Percentiles rank a stretch among this genome's conserved stretches.
phyloP scores from a whole-genome alignment of 345 rosid genomes.

The Sapria himalayana region DNA sequence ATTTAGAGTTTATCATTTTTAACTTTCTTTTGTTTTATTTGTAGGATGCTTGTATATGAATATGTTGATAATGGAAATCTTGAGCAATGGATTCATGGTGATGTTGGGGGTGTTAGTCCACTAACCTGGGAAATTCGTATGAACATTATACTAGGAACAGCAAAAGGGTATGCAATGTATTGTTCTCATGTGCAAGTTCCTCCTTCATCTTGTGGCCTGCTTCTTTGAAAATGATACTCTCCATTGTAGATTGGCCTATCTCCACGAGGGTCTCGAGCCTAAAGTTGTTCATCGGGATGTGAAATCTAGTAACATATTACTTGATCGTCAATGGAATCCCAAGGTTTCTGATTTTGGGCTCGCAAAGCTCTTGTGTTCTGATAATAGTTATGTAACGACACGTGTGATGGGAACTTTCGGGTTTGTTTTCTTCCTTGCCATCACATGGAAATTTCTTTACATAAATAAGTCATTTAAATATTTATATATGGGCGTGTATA shows the following conservation, averaged over 20 bases:
- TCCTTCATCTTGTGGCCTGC: neutral
- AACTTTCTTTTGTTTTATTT: constrained; percentile 8
- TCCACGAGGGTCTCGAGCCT: constrained; percentile 97
- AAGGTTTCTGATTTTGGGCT: constrained; percentile 97
- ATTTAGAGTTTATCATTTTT: neutral
- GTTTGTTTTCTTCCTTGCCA: constrained; percentile 24
- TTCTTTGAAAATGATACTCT: neutral
- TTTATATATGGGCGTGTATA: too few relatives aligned
- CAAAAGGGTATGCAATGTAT: constrained; percentile 45
- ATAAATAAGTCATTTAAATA: too few relatives aligned
- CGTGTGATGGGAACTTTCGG: constrained; percentile 98
- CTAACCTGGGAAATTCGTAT: constrained; percentile 78
- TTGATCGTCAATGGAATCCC: constrained; percentile 75
- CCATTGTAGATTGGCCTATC: constrained; percentile 62
- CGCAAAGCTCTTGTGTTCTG: constrained; percentile 73
- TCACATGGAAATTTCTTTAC: too few relatives aligned
- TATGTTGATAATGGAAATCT: constrained; percentile 80
- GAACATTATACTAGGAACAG: constrained; percentile 71
- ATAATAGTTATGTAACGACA: constrained; percentile 69
- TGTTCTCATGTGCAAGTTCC: neutral
- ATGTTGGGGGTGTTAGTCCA: constrained; percentile 73
- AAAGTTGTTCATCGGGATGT: constrained; percentile 93
- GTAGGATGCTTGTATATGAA: constrained; percentile 91
- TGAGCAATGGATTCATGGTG: constrained; percentile 95
- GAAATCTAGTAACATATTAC: constrained; percentile 73